Conservation (phyloP, 441 rosid species). For the Bruguiera hainesii region DNA sequence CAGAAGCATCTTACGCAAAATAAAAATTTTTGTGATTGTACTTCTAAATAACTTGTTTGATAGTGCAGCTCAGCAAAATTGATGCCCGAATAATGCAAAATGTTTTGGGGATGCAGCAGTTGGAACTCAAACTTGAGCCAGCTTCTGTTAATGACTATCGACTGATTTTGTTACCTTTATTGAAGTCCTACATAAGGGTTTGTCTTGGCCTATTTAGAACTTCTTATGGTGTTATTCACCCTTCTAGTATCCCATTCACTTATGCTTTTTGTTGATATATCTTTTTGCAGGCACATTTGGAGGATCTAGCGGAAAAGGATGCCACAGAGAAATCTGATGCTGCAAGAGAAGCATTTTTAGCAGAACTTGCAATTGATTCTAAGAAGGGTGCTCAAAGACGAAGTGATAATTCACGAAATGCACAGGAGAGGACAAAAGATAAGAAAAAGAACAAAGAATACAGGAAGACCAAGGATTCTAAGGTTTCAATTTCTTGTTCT, state of each 20-base stretch:
- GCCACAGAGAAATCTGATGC: conserved; percentile 98
- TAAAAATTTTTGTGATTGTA: conserved; percentile 16
- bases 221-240: conserved; percentile 19
- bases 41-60: conserved; percentile 20
- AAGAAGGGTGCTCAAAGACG: conserved; percentile 63
- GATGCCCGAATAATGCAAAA: conserved; percentile 75
- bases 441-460: conserved; percentile 74
- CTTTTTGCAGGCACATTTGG: conserved; percentile 65
- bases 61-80: conserved; percentile 74
- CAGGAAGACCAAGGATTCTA: conserved; percentile 65
- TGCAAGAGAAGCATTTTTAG: conserved; percentile 90
- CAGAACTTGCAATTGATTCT: conserved; percentile 91
- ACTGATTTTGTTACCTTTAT: conserved; percentile 59
- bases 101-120: conserved; percentile 73
- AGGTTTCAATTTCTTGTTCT: conserved; percentile 45
- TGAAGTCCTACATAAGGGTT: conserved; percentile 84
- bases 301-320: conserved; percentile 92
- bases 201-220: conserved; percentile 30
- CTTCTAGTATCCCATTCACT: conserved; percentile 10
- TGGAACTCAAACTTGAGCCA: conserved; percentile 78
- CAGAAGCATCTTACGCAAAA: conserved; percentile 10
- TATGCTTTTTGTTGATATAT: conserved; percentile 15
- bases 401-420: conserved; percentile 51
- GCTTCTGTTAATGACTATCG: conserved; percentile 67
- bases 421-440: conserved; percentile 77